phyloP scores from a whole-genome alignment of 2,329 filamentous ascomycete genomes.

The Geosmithia flava region DNA sequence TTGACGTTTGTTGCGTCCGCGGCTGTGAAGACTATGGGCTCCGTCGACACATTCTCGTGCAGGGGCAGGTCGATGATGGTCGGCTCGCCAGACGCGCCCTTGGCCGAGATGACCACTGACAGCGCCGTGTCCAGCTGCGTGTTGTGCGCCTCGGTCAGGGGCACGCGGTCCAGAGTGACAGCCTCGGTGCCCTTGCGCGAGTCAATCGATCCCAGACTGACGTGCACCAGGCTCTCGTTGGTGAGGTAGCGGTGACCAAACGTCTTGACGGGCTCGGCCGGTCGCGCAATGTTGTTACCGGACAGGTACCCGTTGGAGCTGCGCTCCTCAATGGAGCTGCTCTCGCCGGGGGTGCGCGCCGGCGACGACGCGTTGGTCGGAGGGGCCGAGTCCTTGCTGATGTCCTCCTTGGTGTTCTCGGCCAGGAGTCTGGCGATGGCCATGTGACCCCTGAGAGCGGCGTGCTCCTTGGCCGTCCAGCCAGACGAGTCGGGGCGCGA shows the following conservation, averaged over 20 bases:
- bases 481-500: slow-evolving; percentile 72
- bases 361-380: slow-evolving; percentile 8
- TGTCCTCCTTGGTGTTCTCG: slow-evolving; percentile 26
- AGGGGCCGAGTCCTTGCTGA: slow-evolving; percentile 9
- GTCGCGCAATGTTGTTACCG: slow-evolving; percentile 23
- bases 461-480: slow-evolving; percentile 91
- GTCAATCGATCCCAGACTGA: slow-evolving; percentile 92
- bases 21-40: slow-evolving; percentile 83
- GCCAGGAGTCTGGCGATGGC: slow-evolving; percentile 61
- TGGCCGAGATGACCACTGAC: slow-evolving; percentile 80
- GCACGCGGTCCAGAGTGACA: slow-evolving; percentile 79
- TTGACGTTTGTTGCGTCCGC: slow-evolving; percentile 70
- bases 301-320: slow-evolving; percentile 35
- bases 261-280: slow-evolving; percentile 74
- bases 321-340: slow-evolving; percentile 49
- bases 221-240: slow-evolving; percentile 77
- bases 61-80: slow-evolving; percentile 86
- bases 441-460: slow-evolving; percentile 79
- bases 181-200: slow-evolving; percentile 69
- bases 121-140: slow-evolving; percentile 91
- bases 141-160: slow-evolving; percentile 74
- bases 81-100: slow-evolving; percentile 73
- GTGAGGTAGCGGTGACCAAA: slow-evolving; percentile 94
- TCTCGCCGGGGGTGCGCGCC: slow-evolving; percentile 20
- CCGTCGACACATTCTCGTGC: slow-evolving; percentile 85